Evolutionary conservation across 345 rosid genomes (phyloP), one percentile per base, ranked within the genome.

Genomic region (Populus deltoides): DNA sequence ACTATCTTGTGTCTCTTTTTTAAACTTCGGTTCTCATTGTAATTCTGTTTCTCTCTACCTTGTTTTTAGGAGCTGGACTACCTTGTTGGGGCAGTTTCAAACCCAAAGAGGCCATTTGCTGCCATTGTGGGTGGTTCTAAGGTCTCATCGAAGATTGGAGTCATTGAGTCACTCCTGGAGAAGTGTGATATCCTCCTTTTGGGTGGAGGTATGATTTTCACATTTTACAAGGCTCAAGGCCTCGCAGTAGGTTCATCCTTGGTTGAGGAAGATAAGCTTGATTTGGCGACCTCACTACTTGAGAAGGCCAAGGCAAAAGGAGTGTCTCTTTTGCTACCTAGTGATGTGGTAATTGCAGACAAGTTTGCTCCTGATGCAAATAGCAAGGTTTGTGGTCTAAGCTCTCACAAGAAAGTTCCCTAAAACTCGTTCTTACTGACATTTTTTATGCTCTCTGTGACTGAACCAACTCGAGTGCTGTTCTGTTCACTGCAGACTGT

Each of bases 161-260:
- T 95, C 49, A 95, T 95, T 0, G 99, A 95, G 70, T 95, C 98
- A 2, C 97, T 95, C 59, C 89, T 95, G 69, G 93, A 79, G 80
- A 95, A 89, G 84, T 89, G 88, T 82, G 97, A 95, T 72, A 76
- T 92, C 55, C 96, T 95, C 59, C 79, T 95, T 53, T 91, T 95
- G 36, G 99, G 99, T 71, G 99, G 99, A 86, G 99, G 99, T 71
- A 95, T 95, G 99, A 95, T 93, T 75, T 95, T 85, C 79, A 95
- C 99, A 33, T 95, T 95, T 89, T 95, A 93, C 96, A 95, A 95
- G 84, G 99, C 99, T 22, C 99, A 95, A 81, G 97, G 98, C 45
- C 78, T 81, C 25, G 53, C 86, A 6, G 96, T 95, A 47, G 99
- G 99, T 25, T 87, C 98, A 36, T 95, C 99, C 68, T 91, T 95